Evolutionary conservation across 345 rosid species (phyloP).

Genomic region (Bretschneidera sinensis): DNA sequence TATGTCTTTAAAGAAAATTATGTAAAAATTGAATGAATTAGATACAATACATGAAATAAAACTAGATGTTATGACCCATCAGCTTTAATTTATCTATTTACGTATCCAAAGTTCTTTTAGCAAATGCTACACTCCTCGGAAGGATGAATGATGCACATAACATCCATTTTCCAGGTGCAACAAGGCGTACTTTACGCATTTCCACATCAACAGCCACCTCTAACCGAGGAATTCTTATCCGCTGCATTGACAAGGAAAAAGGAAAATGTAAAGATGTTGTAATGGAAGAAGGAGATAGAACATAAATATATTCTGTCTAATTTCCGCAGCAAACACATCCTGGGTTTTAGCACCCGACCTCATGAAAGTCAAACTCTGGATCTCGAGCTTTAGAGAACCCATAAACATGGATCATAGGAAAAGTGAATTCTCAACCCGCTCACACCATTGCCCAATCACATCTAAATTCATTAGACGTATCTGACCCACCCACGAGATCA

Average conservation of each 20-base stretch:
- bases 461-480: too few relatives aligned
- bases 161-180: conserved; percentile 97
- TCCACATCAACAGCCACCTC: conserved; percentile 78
- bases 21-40: background rate
- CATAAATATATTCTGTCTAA: too few relatives aligned
- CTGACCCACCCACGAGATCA: too few relatives aligned
- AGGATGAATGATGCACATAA: conserved; percentile 76
- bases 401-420: conserved; percentile 77
- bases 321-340: too few relatives aligned
- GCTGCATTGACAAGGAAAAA: conserved; percentile 34
- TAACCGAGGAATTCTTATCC: conserved; percentile 60
- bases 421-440: conserved; percentile 31
- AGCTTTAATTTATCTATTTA: conserved; percentile 2
- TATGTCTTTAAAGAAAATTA: background rate
- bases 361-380: conserved; percentile 89
- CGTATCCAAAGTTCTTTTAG: conserved; percentile 15
- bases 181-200: conserved; percentile 65
- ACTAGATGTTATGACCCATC: too few relatives aligned
- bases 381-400: conserved; percentile 93
- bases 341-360: conserved; percentile 50
- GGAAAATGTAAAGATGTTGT: background rate
- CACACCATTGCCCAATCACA: too few relatives aligned
- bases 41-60: background rate
- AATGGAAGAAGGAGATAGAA: too few relatives aligned
- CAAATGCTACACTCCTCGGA: conserved; percentile 67